A percentile compares a stretch with the other conserved stretches of the same genome.
These are phyloP conservation scores for Quercus lobata DNA, from an alignment of 331 rosid species.

Conservation along the genomic window DNA sequence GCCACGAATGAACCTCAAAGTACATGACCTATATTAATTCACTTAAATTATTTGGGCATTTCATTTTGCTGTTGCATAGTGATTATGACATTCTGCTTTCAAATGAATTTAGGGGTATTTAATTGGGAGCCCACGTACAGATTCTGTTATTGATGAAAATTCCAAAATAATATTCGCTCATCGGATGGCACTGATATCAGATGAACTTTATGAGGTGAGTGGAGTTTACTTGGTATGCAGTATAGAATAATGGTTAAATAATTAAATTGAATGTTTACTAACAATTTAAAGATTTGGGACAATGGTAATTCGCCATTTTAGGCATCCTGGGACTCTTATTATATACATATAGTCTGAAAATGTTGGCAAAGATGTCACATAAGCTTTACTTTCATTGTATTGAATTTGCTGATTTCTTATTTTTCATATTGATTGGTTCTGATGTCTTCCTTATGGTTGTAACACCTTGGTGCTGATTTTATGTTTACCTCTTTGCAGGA, in stretches of 20 bases:
- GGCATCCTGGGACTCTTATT: no score
- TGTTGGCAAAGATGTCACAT: no score
- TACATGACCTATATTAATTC: not conserved
- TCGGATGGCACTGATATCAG: not conserved
- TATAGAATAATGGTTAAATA: no score
- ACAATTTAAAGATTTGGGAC: no score
- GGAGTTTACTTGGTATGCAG: no score
- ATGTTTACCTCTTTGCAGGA: not conserved
- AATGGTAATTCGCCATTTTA: no score
- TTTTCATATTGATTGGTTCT: not conserved
- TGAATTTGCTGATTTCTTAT: not conserved
- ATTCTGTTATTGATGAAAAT: not conserved
- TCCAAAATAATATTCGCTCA: not conserved
- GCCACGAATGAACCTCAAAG: conserved; percentile 14
- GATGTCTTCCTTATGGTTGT: not conserved
- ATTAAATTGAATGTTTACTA: no score
- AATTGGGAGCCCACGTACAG: not conserved
- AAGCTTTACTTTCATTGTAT: no score
- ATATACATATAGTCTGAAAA: no score
- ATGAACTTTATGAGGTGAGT: not conserved
- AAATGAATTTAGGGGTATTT: not conserved
- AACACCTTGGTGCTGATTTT: not conserved
- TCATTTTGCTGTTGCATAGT: not conserved
- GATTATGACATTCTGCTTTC: not conserved
- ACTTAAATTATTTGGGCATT: no score